Conservation (phyloP, 2,329 filamentous ascomycete genomes). For the Epichloe amarillans region DNA sequence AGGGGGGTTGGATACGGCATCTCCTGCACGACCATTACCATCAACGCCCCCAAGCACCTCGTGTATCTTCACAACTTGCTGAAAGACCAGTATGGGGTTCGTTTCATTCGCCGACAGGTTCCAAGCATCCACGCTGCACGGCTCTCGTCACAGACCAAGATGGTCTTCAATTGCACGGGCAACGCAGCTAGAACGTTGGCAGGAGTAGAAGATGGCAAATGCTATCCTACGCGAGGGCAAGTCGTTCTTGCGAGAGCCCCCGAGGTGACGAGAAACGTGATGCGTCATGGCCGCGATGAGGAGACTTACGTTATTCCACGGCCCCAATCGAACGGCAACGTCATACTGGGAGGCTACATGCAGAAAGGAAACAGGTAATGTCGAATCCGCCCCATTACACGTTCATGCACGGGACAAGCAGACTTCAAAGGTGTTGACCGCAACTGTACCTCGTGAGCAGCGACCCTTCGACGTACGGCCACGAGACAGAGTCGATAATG, state of each 20-base stretch:
- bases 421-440: neutral
- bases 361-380: constrained; percentile 21
- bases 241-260: constrained; percentile 22
- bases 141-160: constrained; percentile 13
- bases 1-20: constrained; percentile 21
- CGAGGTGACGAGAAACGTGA: constrained; percentile 20
- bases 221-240: constrained; percentile 28
- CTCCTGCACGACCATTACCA: constrained; percentile 22
- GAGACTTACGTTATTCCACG: constrained; percentile 28
- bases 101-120: constrained; percentile 18
- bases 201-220: constrained; percentile 24
- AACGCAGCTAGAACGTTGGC: constrained; percentile 20
- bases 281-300: constrained; percentile 25
- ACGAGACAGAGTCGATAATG: constrained; percentile 26
- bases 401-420: no score
- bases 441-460: constrained; percentile 7
- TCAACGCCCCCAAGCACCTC: constrained; percentile 26
- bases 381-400: neutral
- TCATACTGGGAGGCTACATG: constrained; percentile 26
- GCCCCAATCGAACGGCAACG: constrained; percentile 21
- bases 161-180: constrained; percentile 24
- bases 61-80: constrained; percentile 17
- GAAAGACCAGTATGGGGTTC: constrained; percentile 17
- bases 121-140: constrained; percentile 15
- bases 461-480: constrained; percentile 21